These are phyloP conservation scores for Emmonsia crescens DNA, from an alignment of 2,329 filamentous ascomycete genomes.

Conservation along the genomic window DNA sequence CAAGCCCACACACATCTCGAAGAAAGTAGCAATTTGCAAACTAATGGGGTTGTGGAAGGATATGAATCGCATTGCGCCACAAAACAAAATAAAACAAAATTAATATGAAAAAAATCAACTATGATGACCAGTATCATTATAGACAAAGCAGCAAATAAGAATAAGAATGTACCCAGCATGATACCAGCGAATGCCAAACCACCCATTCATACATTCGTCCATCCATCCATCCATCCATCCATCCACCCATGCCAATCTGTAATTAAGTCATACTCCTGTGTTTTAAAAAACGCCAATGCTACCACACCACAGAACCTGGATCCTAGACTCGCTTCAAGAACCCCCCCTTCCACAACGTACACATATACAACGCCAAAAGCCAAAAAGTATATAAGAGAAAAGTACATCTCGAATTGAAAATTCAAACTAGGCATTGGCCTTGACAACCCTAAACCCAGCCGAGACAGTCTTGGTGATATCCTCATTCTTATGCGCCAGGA, in stretches of 20 bases:
- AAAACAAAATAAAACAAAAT: background rate
- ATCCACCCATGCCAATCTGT: background rate
- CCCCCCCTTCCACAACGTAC: background rate
- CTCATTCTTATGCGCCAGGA: conserved; percentile 62
- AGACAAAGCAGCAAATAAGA: background rate
- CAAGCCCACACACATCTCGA: too few relatives aligned
- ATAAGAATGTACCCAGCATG: background rate
- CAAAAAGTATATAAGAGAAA: background rate
- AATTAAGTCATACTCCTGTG: background rate
- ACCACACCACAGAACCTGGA: background rate
- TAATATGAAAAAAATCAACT: background rate
- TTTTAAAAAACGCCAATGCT: background rate
- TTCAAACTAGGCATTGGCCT: conserved; percentile 42
- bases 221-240: background rate
- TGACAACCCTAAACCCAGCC: conserved; percentile 50
- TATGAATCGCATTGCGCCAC: too few relatives aligned
- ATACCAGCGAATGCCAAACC: background rate
- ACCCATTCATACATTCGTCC: background rate
- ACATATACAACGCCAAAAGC: background rate
- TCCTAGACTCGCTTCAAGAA: background rate
- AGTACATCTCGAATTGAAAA: background rate
- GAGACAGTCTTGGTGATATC: conserved; percentile 34
- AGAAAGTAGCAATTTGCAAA: too few relatives aligned
- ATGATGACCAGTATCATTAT: background rate
- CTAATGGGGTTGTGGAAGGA: too few relatives aligned